Conservation (phyloP, 176 grass and related monocot genomes). For the Carex kokanica region DNA sequence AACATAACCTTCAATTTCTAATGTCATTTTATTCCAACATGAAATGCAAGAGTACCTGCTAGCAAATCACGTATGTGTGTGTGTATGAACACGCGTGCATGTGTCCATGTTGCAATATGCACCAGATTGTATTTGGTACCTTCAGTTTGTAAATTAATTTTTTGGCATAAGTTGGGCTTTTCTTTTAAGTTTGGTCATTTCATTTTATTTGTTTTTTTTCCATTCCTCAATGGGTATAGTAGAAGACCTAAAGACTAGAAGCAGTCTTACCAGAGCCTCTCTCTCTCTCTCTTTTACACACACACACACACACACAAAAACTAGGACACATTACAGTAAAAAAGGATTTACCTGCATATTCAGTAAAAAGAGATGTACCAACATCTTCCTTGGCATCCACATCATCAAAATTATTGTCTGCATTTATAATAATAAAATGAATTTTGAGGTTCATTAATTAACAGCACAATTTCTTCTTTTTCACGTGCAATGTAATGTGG, state of each 20-base stretch:
- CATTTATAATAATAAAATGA: not conserved
- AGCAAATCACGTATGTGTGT: not conserved
- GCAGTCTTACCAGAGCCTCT: no score
- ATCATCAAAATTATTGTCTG: not conserved
- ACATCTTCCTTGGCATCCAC: not conserved
- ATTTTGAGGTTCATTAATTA: not conserved
- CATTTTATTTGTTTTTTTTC: not conserved
- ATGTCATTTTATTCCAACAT: conserved; percentile 4
- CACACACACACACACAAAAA: no score
- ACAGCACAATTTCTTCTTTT: not conserved
- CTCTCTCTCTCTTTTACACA: not conserved
- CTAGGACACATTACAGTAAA: not conserved
- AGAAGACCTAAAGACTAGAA: no score
- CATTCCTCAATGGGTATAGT: not conserved
- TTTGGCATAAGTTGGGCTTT: not conserved
- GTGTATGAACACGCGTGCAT: not conserved
- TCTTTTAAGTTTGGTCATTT: not conserved
- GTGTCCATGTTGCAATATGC: conserved; percentile 1
- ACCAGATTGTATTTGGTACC: not conserved
- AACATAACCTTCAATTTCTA: conserved; percentile 8
- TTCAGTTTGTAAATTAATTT: not conserved
- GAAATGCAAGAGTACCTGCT: not conserved
- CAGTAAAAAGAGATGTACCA: not conserved
- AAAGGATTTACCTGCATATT: not conserved
- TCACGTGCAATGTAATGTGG: no score